phyloP scores from a whole-genome alignment of 306 rosid genomes.

The Glycine tomentella region DNA sequence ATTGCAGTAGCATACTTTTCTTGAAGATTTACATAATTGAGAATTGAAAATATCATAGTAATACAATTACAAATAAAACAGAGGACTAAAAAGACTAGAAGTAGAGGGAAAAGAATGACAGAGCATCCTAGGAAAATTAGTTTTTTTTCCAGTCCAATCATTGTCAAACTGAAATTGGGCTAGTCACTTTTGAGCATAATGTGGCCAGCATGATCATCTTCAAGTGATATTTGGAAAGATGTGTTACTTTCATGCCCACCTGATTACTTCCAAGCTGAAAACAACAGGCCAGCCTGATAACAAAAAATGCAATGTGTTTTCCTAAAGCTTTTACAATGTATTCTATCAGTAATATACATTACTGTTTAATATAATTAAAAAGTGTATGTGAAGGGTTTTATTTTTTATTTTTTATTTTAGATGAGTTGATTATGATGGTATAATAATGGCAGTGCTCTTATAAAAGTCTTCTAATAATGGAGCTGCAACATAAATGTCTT shows the following conservation, averaged over 20 bases:
- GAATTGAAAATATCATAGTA: neutral
- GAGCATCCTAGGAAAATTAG: slow-evolving; percentile 25
- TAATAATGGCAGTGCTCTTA: neutral
- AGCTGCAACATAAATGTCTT: slow-evolving; percentile 26
- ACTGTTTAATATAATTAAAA: slow-evolving; percentile 2
- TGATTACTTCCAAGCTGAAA: slow-evolving; percentile 25
- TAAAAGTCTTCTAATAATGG: slow-evolving; percentile 6
- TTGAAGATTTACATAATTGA: slow-evolving; percentile 22
- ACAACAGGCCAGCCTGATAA: neutral
- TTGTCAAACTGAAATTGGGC: slow-evolving; percentile 9
- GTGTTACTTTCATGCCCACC: slow-evolving; percentile 6
- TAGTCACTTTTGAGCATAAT: neutral
- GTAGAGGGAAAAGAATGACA: slow-evolving; percentile 10
- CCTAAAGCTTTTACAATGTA: slow-evolving; percentile 19
- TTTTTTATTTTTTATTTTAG: neutral
- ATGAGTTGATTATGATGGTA: slow-evolving; percentile 33
- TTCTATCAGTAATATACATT: slow-evolving; percentile 24
- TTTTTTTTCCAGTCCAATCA: neutral
- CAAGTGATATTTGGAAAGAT: slow-evolving; percentile 1
- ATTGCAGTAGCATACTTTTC: neutral
- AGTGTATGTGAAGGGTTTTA: neutral
- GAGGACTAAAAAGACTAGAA: slow-evolving; percentile 35
- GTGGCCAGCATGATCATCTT: slow-evolving; percentile 6
- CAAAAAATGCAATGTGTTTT: slow-evolving; percentile 25
- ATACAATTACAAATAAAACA: slow-evolving; percentile 18